These are phyloP conservation scores for Saccharomycopsis sp. DNA, from an alignment of 805 yeast species.

Conservation along the genomic window DNA sequence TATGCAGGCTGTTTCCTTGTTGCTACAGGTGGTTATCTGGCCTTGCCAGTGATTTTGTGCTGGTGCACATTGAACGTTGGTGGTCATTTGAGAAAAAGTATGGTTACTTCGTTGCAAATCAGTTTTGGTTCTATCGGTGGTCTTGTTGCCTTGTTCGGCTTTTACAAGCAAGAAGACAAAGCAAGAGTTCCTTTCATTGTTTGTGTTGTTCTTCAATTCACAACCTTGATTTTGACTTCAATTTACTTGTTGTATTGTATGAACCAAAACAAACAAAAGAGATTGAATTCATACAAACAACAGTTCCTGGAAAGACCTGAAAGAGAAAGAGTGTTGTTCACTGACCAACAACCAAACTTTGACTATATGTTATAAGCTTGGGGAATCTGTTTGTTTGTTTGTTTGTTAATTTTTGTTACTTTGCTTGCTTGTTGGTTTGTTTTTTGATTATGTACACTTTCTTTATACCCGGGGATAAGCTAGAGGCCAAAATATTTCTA, in stretches of 20 bases:
- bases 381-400: too few relatives aligned
- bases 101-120: conserved; percentile 50
- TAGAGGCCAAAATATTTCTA: too few relatives aligned
- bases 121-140: conserved; percentile 63
- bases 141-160: conserved; percentile 6
- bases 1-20: conserved; percentile 51
- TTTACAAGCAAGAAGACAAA: conserved; percentile 11
- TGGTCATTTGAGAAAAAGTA: conserved; percentile 52
- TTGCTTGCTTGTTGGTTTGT: not conserved
- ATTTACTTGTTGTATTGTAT: conserved; percentile 1
- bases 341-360: conserved; percentile 17
- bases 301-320: conserved; percentile 3
- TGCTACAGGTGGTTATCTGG: conserved; percentile 50
- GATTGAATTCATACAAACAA: conserved; percentile 9
- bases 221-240: conserved; percentile 1
- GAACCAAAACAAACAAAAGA: conserved; percentile 10
- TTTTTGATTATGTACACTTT: not conserved
- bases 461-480: too few relatives aligned
- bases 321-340: conserved; percentile 3
- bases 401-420: too few relatives aligned
- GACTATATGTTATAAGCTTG: conserved; percentile 11
- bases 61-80: conserved; percentile 34
- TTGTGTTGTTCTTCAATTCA: not conserved
- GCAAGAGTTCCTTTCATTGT: conserved; percentile 9
- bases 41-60: conserved; percentile 60